Evolutionary conservation across 208 protist genomes (phyloP).

Genomic region (Wallacemonas collosoma): DNA sequence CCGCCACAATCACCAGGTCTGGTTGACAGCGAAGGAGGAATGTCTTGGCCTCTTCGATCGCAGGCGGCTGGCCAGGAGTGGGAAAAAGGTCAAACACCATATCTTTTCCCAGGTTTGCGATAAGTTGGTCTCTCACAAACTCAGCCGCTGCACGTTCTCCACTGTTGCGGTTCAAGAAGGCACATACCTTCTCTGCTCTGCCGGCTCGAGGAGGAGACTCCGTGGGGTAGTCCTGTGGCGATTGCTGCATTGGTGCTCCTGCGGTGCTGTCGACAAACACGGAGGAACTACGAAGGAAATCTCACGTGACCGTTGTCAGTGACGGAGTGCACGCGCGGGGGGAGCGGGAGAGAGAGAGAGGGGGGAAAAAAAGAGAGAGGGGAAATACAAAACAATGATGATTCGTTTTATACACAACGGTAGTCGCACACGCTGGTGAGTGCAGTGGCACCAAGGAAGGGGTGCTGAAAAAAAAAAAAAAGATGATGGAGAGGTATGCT

Average conservation of each 20-base stretch:
- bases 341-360: no score
- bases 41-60: conserved; percentile 46
- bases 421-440: neutral
- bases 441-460: neutral
- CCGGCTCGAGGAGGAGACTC: conserved; percentile 14
- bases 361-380: no score
- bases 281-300: no score
- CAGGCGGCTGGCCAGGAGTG: conserved; percentile 22
- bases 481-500: neutral
- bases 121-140: conserved; percentile 52
- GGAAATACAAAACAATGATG: no score
- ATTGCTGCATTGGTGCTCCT: conserved; percentile 1
- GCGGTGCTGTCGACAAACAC: no score
- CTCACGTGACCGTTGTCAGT: no score
- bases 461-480: conserved; percentile 17
- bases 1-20: conserved; percentile 52
- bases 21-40: conserved; percentile 38
- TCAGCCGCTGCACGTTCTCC: conserved; percentile 48
- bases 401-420: no score
- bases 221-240: conserved; percentile 20
- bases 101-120: conserved; percentile 30
- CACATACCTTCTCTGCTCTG: conserved; percentile 23
- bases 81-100: conserved; percentile 68
- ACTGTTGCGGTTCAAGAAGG: conserved; percentile 51
- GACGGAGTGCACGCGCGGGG: no score